These are phyloP conservation scores for Tetracentron sinense DNA, from an alignment of 164 flowering plant species.

Conservation along the genomic window DNA sequence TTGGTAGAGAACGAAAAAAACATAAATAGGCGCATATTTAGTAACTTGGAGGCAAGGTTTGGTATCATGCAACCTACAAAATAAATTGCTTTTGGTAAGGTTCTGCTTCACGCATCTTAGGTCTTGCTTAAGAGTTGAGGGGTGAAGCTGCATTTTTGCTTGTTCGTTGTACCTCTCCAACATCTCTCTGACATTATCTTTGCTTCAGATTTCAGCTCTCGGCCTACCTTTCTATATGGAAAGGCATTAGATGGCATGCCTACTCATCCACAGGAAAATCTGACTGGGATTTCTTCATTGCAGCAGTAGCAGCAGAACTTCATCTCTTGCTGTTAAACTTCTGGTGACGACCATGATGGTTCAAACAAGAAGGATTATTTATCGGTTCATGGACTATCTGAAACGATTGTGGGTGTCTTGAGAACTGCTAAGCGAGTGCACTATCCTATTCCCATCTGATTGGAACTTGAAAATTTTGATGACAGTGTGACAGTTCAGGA, in stretches of 20 bases:
- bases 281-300: neutral
- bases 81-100: too few species aligned
- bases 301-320: slow-evolving; percentile 4
- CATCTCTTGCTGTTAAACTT: slow-evolving; percentile 7
- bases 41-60: too few species aligned
- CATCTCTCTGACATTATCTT: neutral
- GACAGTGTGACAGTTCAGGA: slow-evolving; percentile 75
- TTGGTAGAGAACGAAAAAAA: too few species aligned
- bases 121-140: too few species aligned
- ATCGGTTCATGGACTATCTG: slow-evolving; percentile 60
- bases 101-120: too few species aligned
- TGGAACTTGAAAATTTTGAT: slow-evolving; percentile 82
- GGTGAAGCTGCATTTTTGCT: slow-evolving; percentile 7
- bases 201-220: neutral
- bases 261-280: too few species aligned
- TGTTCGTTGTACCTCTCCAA: slow-evolving; percentile 5
- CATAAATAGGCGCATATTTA: too few species aligned
- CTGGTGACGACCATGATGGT: neutral
- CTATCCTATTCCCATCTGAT: slow-evolving; percentile 65
- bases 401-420: slow-evolving; percentile 79
- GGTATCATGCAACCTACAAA: too few species aligned
- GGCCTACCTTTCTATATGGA: neutral
- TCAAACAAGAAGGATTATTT: slow-evolving; percentile 26
- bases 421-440: slow-evolving; percentile 79
- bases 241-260: slow-evolving; percentile 6